phyloP scores from a whole-genome alignment of 169 alveolate species.

The Cystoisospora suis region DNA sequence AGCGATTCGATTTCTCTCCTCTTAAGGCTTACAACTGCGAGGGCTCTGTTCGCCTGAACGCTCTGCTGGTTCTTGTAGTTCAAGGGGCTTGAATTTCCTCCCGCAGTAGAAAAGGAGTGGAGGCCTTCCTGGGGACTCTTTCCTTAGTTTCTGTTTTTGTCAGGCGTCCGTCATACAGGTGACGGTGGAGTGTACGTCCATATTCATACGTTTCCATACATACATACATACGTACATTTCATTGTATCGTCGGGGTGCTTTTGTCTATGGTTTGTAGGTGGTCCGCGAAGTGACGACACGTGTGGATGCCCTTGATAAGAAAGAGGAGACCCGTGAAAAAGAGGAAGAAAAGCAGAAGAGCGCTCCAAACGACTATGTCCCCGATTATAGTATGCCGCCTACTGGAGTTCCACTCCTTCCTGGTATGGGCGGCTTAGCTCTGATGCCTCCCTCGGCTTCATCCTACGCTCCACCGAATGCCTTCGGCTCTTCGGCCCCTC shows the following conservation, averaged over 20 bases:
- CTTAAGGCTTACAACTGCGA: too few relatives aligned
- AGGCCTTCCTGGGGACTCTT: background rate
- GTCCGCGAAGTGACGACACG: slow-evolving; percentile 81
- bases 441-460: slow-evolving; percentile 65
- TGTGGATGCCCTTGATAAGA: slow-evolving; percentile 81
- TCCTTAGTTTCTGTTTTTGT: too few relatives aligned
- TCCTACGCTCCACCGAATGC: slow-evolving; percentile 39
- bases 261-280: slow-evolving; percentile 43
- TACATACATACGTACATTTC: background rate
- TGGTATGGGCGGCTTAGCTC: slow-evolving; percentile 67
- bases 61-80: too few relatives aligned
- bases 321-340: slow-evolving; percentile 78
- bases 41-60: too few relatives aligned
- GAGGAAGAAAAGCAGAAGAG: slow-evolving; percentile 84
- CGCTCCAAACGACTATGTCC: slow-evolving; percentile 80
- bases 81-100: too few relatives aligned
- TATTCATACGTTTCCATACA: background rate
- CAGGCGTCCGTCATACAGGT: background rate
- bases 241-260: too few relatives aligned
- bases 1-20: too few relatives aligned
- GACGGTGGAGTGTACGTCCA: background rate
- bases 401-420: slow-evolving; percentile 44
- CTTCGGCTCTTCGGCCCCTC: background rate
- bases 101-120: too few relatives aligned
- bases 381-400: slow-evolving; percentile 65